Evolutionary conservation across 352 stramenopile species (phyloP).

Genomic region (Plasmopara halstedii): DNA sequence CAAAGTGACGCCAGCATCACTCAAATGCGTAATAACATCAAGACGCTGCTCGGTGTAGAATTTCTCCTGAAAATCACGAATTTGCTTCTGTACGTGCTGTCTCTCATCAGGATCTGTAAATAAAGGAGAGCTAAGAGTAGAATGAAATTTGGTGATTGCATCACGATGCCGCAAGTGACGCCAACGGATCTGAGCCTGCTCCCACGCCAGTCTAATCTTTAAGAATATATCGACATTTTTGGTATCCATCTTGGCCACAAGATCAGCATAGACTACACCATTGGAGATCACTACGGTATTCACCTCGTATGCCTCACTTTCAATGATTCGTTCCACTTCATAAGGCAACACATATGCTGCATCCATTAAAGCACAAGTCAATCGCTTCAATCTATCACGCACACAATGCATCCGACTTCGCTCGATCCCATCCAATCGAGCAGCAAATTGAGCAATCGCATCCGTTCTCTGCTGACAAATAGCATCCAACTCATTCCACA

Average conservation of each 20-base stretch:
- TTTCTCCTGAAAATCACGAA: slow-evolving; percentile 42
- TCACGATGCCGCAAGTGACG: slow-evolving; percentile 67
- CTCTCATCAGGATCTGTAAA: slow-evolving; percentile 74
- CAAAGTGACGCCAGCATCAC: slow-evolving; percentile 28
- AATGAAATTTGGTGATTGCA: slow-evolving; percentile 55
- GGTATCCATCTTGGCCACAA: slow-evolving; percentile 56
- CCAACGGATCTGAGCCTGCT: slow-evolving; percentile 54
- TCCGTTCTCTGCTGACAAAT: slow-evolving; percentile 39
- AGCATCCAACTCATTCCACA: slow-evolving; percentile 35
- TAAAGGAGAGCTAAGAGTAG: slow-evolving; percentile 38
- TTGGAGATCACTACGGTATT: slow-evolving; percentile 83
- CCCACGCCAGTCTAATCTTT: slow-evolving; percentile 48
- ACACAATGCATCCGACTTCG: slow-evolving; percentile 36
- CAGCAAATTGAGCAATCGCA: slow-evolving; percentile 33
- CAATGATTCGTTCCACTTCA: slow-evolving; percentile 70
- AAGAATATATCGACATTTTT: slow-evolving; percentile 65
- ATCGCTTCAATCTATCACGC: slow-evolving; percentile 22
- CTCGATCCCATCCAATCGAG: slow-evolving; percentile 46
- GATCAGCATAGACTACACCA: slow-evolving; percentile 57
- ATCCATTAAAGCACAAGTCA: slow-evolving; percentile 60
- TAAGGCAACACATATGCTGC: slow-evolving; percentile 47
- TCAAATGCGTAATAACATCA: slow-evolving; percentile 38
- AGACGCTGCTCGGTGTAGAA: slow-evolving; percentile 50
- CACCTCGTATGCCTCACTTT: slow-evolving; percentile 63
- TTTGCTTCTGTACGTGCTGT: slow-evolving; percentile 36